These are phyloP conservation scores for Fusarium veterinarium DNA, from an alignment of 2,329 filamentous ascomycete species.

Conservation along the genomic window DNA sequence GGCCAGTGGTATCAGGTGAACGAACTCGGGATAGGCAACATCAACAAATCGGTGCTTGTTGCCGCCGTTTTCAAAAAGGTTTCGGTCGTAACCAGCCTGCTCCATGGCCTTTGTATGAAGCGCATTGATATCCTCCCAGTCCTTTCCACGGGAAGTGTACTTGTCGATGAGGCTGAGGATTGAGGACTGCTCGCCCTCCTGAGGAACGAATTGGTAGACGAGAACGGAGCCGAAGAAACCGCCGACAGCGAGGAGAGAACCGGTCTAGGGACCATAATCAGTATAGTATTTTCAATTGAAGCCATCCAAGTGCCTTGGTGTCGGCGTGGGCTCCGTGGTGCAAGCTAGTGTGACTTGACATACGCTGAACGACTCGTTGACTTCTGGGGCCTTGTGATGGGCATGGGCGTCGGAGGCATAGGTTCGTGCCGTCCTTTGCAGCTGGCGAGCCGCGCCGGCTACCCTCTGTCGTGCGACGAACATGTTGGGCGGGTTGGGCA, in stretches of 20 bases:
- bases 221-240: constrained; percentile 58
- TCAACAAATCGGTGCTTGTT: constrained; percentile 61
- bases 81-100: constrained; percentile 68
- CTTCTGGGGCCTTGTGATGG: constrained; percentile 59
- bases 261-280: constrained; percentile 53
- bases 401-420: constrained; percentile 67
- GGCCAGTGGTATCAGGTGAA: constrained; percentile 35
- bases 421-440: constrained; percentile 56
- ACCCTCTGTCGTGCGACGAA: constrained; percentile 59
- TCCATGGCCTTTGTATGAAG: constrained; percentile 64
- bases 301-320: background rate
- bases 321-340: constrained; percentile 23
- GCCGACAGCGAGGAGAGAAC: constrained; percentile 60
- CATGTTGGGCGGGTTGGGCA: constrained; percentile 50
- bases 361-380: constrained; percentile 69
- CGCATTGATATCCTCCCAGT: constrained; percentile 65
- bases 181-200: constrained; percentile 62
- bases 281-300: constrained; percentile 13
- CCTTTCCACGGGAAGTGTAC: constrained; percentile 59
- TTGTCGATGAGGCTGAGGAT: constrained; percentile 60
- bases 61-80: constrained; percentile 61
- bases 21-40: constrained; percentile 69
- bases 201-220: constrained; percentile 62
- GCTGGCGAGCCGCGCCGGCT: constrained; percentile 52
- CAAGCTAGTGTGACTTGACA: constrained; percentile 51